These are phyloP conservation scores for Graphiopsis chlorocephala DNA, from an alignment of 2,329 filamentous ascomycete genomes.

Conservation along the genomic window DNA sequence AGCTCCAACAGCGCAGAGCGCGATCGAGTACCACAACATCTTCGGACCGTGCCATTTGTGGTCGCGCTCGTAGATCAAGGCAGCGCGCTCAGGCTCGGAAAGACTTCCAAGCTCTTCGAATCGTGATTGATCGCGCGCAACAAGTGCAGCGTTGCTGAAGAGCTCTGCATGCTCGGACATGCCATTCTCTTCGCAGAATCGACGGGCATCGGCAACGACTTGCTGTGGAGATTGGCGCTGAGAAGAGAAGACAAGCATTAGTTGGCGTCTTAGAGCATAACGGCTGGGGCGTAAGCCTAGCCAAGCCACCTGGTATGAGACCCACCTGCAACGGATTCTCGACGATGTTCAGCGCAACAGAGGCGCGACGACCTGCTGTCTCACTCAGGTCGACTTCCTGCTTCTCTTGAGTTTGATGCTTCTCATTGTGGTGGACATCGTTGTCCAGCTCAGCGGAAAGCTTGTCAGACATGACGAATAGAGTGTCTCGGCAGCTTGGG, in stretches of 20 bases:
- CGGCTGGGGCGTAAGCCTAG: not conserved
- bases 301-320: not conserved
- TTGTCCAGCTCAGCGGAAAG: conserved; percentile 10
- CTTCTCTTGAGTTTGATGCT: not conserved
- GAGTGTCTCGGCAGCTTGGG: conserved; percentile 7
- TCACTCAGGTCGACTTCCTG: conserved; percentile 5
- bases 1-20: conserved; percentile 31
- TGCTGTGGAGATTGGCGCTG: conserved; percentile 36
- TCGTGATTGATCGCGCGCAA: conserved; percentile 66
- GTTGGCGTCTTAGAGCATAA: not conserved
- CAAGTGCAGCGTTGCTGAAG: conserved; percentile 54
- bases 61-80: conserved; percentile 59
- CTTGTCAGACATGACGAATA: conserved; percentile 13
- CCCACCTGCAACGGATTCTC: conserved; percentile 46
- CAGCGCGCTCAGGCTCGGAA: conserved; percentile 57
- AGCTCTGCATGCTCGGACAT: conserved; percentile 39
- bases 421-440: conserved; percentile 8
- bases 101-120: conserved; percentile 64
- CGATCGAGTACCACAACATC: conserved; percentile 64
- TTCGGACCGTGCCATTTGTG: conserved; percentile 67
- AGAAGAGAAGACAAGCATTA: conserved; percentile 11
- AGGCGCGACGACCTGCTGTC: conserved; percentile 34
- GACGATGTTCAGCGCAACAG: conserved; percentile 47
- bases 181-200: conserved; percentile 33
- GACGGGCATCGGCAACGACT: conserved; percentile 33